Percentiles rank a stretch among this genome's conserved stretches.
Evolutionary conservation across 2,329 filamentous ascomycete genomes (phyloP).

Genomic region (Colletotrichum incanum): DNA sequence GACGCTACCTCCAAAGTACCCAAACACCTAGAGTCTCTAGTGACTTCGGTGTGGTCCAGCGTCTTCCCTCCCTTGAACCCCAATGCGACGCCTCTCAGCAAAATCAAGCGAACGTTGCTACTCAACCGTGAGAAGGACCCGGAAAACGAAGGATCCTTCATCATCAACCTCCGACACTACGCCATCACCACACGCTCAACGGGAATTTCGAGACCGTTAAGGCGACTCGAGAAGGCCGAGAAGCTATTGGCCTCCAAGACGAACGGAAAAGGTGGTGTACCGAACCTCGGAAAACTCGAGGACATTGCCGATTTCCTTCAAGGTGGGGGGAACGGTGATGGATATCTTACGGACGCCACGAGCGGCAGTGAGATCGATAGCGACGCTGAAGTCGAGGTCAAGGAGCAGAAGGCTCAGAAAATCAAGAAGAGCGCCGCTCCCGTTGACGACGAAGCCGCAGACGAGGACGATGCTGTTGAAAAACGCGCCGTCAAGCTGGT

Average conservation of each 20-base stretch:
- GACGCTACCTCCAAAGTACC: conserved; percentile 81
- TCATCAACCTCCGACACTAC: conserved; percentile 92
- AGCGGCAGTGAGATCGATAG: conserved; percentile 95
- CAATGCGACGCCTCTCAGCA: conserved; percentile 88
- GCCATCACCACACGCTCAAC: conserved; percentile 92
- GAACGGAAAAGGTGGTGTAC: conserved; percentile 79
- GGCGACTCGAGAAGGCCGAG: conserved; percentile 88
- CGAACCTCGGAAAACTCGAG: conserved; percentile 90
- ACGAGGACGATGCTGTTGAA: conserved; percentile 76
- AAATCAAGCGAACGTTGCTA: conserved; percentile 92
- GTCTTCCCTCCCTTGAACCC: conserved; percentile 97
- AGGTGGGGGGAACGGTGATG: conserved; percentile 81
- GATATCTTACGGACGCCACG: conserved; percentile 88
- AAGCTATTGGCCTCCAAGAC: conserved; percentile 76
- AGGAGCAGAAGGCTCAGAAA: conserved; percentile 74
- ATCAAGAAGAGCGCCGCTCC: conserved; percentile 68
- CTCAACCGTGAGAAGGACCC: conserved; percentile 82
- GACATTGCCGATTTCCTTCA: conserved; percentile 97
- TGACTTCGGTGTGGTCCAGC: conserved; percentile 95
- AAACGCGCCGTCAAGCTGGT: conserved; percentile 92
- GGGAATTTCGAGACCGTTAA: conserved; percentile 86
- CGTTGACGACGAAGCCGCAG: conserved; percentile 60
- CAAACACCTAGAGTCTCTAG: conserved; percentile 92
- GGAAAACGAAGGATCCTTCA: conserved; percentile 78
- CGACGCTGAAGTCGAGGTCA: conserved; percentile 94